Evolutionary conservation across 169 alveolate genomes (phyloP), one percentile per base, ranked within the genome.

Genomic region (Blepharisma undulans): DNA sequence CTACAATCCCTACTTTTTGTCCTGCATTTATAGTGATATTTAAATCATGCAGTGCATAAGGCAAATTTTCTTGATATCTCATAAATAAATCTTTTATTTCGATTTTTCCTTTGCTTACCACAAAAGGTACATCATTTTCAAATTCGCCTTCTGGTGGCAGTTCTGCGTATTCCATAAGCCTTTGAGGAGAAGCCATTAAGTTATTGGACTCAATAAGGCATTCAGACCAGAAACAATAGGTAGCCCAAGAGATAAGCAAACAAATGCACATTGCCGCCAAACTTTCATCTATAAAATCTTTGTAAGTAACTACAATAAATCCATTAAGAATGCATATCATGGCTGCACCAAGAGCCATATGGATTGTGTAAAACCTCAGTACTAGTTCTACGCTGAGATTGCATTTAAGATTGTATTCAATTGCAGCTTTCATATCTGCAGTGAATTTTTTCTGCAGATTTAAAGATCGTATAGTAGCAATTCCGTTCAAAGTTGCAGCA

Each of bases 1-100:
- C 98, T 7, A 94, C 94, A 34, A 95, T 90, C 6, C 97, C 97
- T 25, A 95, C 92, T 89, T 94, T 95, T 82, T 92, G 91, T 19
- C 94, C 94, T 10, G 90, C 72, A 33, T 90, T 80, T 59, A 96
- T 93, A 3, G 76, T 77, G 21, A 95, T 91, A 81, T 78, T 78
- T 22, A 95, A 48, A 33, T 90, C 91, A 34, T 94, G 91, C 79
- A 96, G 88, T 14, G 89, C 94, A 6, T 88, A 72, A 74, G 94
- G 94, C 29, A 90, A 72, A 79, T 91, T 87, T 27, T 90, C 94
- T 88, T 96, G 93, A 74, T 96, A 96, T 84, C 90, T 95, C 90
- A 94, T 89, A 12, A 80, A 74, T 34, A 91, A 94, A 92, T 94
- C 90, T 36, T 87, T 82, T 34, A 94, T 88, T 84, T 89, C 89